These are phyloP conservation scores for Dictyostelium brefeldianum DNA, from an alignment of 78 protist genomes.

Conservation along the genomic window DNA sequence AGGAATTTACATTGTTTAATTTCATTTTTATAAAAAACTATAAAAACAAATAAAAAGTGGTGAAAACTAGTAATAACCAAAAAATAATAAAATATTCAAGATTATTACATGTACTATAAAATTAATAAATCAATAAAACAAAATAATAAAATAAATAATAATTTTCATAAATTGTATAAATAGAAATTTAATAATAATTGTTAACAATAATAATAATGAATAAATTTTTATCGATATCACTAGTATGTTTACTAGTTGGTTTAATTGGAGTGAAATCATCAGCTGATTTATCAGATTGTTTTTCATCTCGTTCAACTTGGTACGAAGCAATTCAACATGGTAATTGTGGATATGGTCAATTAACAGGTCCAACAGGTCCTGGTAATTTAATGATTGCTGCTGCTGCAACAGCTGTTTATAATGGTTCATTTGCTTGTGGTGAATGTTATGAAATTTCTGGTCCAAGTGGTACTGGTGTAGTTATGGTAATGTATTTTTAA, in stretches of 20 bases:
- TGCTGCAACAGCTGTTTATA: slow-evolving; percentile 66
- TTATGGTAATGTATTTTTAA: slow-evolving; percentile 11
- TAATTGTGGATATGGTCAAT: slow-evolving; percentile 78
- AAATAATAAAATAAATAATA: no score
- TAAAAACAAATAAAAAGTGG: no score
- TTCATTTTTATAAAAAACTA: no score
- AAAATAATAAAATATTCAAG: no score
- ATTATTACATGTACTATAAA: no score
- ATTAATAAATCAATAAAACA: no score
- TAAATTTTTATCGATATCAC: not conserved
- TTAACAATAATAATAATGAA: slow-evolving; percentile 2
- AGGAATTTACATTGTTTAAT: no score
- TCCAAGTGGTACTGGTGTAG: slow-evolving; percentile 44
- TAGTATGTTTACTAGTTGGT: not conserved
- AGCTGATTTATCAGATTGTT: slow-evolving; percentile 36
- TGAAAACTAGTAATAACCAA: no score
- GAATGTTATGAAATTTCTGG: slow-evolving; percentile 66
- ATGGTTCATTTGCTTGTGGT: slow-evolving; percentile 67
- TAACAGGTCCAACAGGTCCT: slow-evolving; percentile 62
- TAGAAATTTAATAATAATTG: no score
- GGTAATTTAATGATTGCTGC: slow-evolving; percentile 58
- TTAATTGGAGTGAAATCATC: not conserved
- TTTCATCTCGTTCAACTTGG: slow-evolving; percentile 72
- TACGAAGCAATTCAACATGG: slow-evolving; percentile 82
- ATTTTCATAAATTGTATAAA: no score